A percentile compares a stretch with the other conserved stretches of the same genome.
phyloP scores from a whole-genome alignment of 169 alveolate species.

The Eimeria sp. region DNA sequence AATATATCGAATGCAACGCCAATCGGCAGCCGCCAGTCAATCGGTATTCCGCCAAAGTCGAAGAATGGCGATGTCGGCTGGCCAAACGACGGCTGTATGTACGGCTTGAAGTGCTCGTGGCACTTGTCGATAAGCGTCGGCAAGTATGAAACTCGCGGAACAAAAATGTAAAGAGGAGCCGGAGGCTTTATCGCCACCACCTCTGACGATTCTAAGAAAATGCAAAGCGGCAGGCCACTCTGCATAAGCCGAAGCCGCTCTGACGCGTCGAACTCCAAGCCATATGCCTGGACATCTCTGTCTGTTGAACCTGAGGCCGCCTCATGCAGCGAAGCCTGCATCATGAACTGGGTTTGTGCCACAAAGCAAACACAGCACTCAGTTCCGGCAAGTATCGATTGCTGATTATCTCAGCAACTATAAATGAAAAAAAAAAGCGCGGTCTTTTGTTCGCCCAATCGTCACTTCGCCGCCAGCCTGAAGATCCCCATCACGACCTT shows the following conservation, averaged over 20 bases:
- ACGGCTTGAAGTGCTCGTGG: conserved; percentile 72
- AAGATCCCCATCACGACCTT: conserved; percentile 1
- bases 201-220: conserved; percentile 77
- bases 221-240: conserved; percentile 79
- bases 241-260: conserved; percentile 72
- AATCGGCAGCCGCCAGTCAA: conserved; percentile 82
- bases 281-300: neutral
- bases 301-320: conserved; percentile 30
- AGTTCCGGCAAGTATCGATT: neutral
- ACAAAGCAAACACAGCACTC: neutral
- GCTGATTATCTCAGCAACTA: neutral
- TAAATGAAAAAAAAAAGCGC: neutral
- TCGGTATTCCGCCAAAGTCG: conserved; percentile 66
- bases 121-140: conserved; percentile 71
- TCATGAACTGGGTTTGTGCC: conserved; percentile 26
- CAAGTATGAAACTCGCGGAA: conserved; percentile 74
- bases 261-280: conserved; percentile 33
- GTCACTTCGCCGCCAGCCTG: neutral
- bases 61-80: conserved; percentile 78
- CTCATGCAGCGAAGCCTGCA: conserved; percentile 33
- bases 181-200: conserved; percentile 77
- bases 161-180: conserved; percentile 71
- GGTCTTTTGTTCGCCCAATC: neutral
- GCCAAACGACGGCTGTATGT: conserved; percentile 72
- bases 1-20: conserved; percentile 78